Base-by-base conservation (phyloP, 805 yeast species). In the Schwanniomyces polymorphus region DNA sequence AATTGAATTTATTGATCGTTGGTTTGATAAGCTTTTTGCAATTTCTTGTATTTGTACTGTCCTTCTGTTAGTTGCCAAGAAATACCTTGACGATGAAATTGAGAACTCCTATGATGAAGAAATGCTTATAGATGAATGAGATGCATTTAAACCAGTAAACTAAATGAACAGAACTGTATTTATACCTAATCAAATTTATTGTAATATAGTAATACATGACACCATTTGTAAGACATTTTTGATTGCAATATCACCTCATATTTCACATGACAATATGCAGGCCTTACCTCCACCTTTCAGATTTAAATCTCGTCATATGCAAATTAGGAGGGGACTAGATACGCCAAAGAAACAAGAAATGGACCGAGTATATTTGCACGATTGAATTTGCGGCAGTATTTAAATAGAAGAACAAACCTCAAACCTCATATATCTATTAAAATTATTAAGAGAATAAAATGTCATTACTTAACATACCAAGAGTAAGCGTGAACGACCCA, bases 1-100 rank as follows among this genome's bases (percentile, higher is more conserved):
- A 52, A 72, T 73, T n/a, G 68, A 65, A 23, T 78, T 76, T 53
- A 70, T 79, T 17, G 82, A 79, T 49, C 59, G 61, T 17, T 77
- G 81, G 80, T 80, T 78, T 51, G 82, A 79, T 52, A 68, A 75
- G 57, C 74, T 79, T 38, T 80, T 78, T 61, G 79, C 72, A 10
- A 35, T 73, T 5, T 64, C 80, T 9, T 68, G 78, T 52, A 51
- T 74, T 2, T 49, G 59, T 1, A 71, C 80, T 3, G 43, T 60
- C 4, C 25, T 59, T 18, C 58, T 65, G 41, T 46, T 68, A n/a
- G 43, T 52, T 1, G 38, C 61, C 45, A 59, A 59, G 44, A 52
- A 51, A 31, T 47, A 51, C 11, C 39, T 53, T 10, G 64, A 63
- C 33, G 52, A 52, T 17, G 46, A 42, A 8, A 4, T 25, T 7